A percentile compares a stretch with the other conserved stretches of the same genome.
Evolutionary conservation across 768 basidiomycete species (phyloP).

Genomic region (Auriscalpium orientale): DNA sequence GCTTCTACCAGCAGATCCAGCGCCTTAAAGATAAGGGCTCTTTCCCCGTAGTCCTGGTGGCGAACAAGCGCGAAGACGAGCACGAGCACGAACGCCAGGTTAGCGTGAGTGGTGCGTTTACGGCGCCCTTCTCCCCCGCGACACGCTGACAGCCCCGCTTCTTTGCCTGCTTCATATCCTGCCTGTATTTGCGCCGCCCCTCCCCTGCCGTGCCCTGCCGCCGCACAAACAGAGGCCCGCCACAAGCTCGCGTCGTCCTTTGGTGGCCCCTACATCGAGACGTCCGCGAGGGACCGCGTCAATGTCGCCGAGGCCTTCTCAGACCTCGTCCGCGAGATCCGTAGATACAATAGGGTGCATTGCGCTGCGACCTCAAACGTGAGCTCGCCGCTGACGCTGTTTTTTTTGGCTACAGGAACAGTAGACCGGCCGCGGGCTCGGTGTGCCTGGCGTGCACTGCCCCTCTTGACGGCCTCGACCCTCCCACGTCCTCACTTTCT

Average conservation of each 20-base stretch:
- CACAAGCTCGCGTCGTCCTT: slow-evolving; percentile 94
- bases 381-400: neutral
- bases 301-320: slow-evolving; percentile 96
- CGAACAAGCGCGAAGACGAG: slow-evolving; percentile 97
- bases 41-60: slow-evolving; percentile 93
- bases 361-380: neutral
- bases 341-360: slow-evolving; percentile 84
- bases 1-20: slow-evolving; percentile 93
- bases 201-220: no score
- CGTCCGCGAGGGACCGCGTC: slow-evolving; percentile 92
- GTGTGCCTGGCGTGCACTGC: slow-evolving; percentile 41
- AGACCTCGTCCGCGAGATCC: slow-evolving; percentile 88
- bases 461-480: slow-evolving; percentile 40
- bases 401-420: slow-evolving; percentile 44
- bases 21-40: slow-evolving; percentile 94
- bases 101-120: slow-evolving; percentile 75
- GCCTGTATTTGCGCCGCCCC: no score
- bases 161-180: no score
- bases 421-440: slow-evolving; percentile 55
- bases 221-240: slow-evolving; percentile 69
- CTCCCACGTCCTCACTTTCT: no score
- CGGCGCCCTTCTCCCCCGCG: neutral
- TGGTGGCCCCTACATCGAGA: slow-evolving; percentile 91
- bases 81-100: slow-evolving; percentile 95
- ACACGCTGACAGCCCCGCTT: neutral